Evolutionary conservation across 495 filamentous ascomycete genomes (phyloP).

Genomic region (Aspergillus mulundensis): DNA sequence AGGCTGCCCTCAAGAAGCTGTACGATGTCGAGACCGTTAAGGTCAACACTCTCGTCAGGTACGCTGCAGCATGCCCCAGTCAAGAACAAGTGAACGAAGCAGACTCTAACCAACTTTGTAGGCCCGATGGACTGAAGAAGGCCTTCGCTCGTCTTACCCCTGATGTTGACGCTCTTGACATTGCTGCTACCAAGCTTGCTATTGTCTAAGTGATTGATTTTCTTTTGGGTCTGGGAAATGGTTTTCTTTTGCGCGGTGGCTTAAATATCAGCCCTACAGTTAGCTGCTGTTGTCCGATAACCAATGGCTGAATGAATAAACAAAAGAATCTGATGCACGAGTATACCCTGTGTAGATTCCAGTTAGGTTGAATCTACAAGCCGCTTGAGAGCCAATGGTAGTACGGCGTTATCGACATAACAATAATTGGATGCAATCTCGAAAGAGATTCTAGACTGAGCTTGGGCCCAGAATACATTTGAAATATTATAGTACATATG

Average conservation of each 20-base stretch:
- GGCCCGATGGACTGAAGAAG: conserved; percentile 97
- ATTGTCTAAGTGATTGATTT: conserved; percentile 71
- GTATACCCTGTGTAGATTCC: conserved; percentile 6
- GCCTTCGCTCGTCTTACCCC: conserved; percentile 90
- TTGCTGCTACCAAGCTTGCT: conserved; percentile 96
- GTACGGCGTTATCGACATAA: not conserved
- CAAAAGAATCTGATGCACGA: conserved; percentile 33
- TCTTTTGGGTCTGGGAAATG: conserved; percentile 41
- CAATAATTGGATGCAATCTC: not conserved
- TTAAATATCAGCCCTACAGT: conserved; percentile 41
- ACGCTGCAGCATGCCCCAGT: conserved; percentile 17
- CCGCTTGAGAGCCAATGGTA: not conserved
- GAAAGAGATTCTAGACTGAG: not conserved
- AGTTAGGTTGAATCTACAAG: not conserved
- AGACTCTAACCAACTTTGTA: conserved; percentile 33
- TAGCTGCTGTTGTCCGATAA: conserved; percentile 32
- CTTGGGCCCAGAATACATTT: not conserved
- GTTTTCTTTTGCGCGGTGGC: conserved; percentile 42
- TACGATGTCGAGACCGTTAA: conserved; percentile 98
- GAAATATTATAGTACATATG: not conserved
- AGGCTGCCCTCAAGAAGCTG: conserved; percentile 95
- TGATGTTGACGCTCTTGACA: conserved; percentile 97
- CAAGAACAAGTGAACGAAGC: not conserved
- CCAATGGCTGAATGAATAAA: conserved; percentile 43
- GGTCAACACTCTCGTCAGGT: conserved; percentile 99